Evolutionary conservation across 202 grass and related monocot species (phyloP), one percentile per base, ranked within the genome.

Genomic region (Panicum hallii): DNA sequence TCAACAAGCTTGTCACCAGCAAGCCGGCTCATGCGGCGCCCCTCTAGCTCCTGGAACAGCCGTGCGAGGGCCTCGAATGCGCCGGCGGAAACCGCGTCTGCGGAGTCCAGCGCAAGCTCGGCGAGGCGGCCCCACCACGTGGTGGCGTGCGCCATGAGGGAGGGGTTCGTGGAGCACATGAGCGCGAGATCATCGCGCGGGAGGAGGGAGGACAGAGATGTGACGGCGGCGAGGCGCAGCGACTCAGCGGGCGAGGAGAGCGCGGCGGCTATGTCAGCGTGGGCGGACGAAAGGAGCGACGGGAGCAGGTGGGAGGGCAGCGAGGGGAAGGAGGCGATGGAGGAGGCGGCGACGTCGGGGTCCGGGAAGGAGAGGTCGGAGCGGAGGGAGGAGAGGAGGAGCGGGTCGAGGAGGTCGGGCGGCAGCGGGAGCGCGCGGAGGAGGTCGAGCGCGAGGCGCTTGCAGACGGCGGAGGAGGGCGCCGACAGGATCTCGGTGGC

Each of bases 1-100:
- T 95, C 97, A 1, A 99, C 90, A 72, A 99, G 97, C 91, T 99
- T 99, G 82, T 99, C 93, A 20, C 97, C 97, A 1, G 97, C 97
- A 44, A 96, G 86, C 65, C 93, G 78, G 84, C 93, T 96, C 93
- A 99, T 99, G 47, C 97, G 89, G 72, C 93, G 91, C 6, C 91
- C 86, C n/a, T 99, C 97, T 6, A 99, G 90, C 81, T 99, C 97
- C 90, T 96, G 86, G 86, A 99, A 99, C 42, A 99, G 87, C 72
- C 93, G 84, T 3, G 91, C 93, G 32, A 96, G 83, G 4, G 93
- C 92, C 78, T 94, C 93, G 11, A 99, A 99, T 19, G 97, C 93
- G 8, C 88, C 20, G 32, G 92, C 92, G 2, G 97, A 85, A 41
- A 99, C 97, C 0, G 86, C 81, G 17, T 99, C 97, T 0, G 97